phyloP scores from a whole-genome alignment of 768 basidiomycete genomes.

The Collybia nuda region DNA sequence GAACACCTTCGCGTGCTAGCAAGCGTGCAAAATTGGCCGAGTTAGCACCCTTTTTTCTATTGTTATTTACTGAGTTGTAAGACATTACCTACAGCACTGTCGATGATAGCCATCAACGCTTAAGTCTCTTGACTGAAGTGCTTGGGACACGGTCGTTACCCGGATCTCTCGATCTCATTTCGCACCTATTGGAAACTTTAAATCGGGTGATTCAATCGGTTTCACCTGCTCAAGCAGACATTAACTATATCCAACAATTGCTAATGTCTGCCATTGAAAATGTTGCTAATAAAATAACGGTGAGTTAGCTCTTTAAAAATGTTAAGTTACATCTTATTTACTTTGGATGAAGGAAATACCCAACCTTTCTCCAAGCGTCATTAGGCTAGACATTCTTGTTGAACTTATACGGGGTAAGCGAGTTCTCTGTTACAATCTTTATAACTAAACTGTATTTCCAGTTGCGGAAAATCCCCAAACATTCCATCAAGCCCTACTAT shows the following conservation, averaged over 20 bases:
- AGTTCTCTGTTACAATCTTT: neutral
- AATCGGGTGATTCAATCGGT: conserved; percentile 61
- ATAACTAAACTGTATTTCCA: conserved; percentile 24
- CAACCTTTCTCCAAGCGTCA: conserved; percentile 50
- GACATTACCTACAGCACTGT: conserved; percentile 20
- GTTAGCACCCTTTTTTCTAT: conserved; percentile 38
- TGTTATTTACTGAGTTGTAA: neutral
- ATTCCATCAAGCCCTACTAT: conserved; percentile 86
- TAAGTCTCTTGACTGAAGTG: conserved; percentile 69
- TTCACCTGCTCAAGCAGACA: conserved; percentile 57
- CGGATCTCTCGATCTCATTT: conserved; percentile 71
- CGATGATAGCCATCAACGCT: conserved; percentile 40
- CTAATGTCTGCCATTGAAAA: conserved; percentile 81
- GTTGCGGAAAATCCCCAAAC: conserved; percentile 92
- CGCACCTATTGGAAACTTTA: conserved; percentile 70
- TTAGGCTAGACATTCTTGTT: conserved; percentile 84
- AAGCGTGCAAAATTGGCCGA: conserved; percentile 61
- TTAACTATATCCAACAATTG: conserved; percentile 79
- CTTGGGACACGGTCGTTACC: conserved; percentile 63
- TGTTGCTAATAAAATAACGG: conserved; percentile 55
- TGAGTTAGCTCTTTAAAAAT: conserved; percentile 24
- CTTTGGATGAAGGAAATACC: conserved; percentile 45
- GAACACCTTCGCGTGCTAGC: conserved; percentile 44
- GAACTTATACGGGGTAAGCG: conserved; percentile 77
- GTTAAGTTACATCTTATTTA: neutral